Percentiles rank a stretch among this genome's conserved stretches.
These are phyloP conservation scores for Saitozyma sp. DNA, from an alignment of 768 basidiomycete species.

Conservation along the genomic window DNA sequence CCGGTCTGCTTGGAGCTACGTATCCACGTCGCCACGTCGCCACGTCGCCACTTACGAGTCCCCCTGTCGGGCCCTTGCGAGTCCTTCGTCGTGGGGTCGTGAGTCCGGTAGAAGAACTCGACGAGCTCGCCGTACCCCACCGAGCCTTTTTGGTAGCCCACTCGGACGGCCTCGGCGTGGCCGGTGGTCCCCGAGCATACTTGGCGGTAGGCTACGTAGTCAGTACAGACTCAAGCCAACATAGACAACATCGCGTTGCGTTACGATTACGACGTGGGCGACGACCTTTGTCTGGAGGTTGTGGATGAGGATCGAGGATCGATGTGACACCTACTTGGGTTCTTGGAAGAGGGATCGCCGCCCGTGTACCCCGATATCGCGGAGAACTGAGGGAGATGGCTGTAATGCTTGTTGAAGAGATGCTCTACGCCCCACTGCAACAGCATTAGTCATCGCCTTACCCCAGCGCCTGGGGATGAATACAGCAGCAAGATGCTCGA, in stretches of 20 bases:
- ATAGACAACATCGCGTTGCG: too few species aligned
- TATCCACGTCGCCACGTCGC: too few species aligned
- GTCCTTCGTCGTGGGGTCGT: constrained; percentile 84
- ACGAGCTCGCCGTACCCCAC: constrained; percentile 84
- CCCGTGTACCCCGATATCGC: constrained; percentile 50
- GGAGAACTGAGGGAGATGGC: constrained; percentile 47
- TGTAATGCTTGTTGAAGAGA: constrained; percentile 48
- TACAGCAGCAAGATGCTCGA: neutral
- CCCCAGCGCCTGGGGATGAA: neutral
- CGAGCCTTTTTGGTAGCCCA: constrained; percentile 78
- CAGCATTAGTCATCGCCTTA: neutral
- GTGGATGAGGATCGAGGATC: neutral
- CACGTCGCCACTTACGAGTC: constrained; percentile 59
- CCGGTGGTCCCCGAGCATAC: constrained; percentile 80
- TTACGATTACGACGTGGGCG: neutral
- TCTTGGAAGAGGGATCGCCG: constrained; percentile 26
- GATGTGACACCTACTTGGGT: constrained; percentile 33
- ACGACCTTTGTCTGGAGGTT: too few species aligned
- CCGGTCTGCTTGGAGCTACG: too few species aligned
- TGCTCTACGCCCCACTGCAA: constrained; percentile 52
- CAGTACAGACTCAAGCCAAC: neutral
- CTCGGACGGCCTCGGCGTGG: constrained; percentile 83
- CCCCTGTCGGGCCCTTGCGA: constrained; percentile 75
- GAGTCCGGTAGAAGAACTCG: constrained; percentile 94
- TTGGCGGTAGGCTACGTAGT: constrained; percentile 58